Conservation (phyloP, 108 stramenopile species). For the Pseudonitzschia delicatissima region DNA sequence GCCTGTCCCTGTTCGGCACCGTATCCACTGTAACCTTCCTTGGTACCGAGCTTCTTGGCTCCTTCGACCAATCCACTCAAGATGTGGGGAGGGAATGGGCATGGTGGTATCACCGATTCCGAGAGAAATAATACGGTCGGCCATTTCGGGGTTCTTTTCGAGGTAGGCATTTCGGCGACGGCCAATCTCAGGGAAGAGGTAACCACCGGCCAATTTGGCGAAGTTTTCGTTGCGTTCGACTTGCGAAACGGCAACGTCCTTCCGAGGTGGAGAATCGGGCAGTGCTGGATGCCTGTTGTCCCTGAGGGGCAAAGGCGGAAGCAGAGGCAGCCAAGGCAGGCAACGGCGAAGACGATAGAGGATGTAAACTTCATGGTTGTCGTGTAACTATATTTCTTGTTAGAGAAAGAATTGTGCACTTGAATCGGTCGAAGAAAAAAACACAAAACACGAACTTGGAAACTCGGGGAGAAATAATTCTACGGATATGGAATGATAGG, state of each 20-base stretch:
- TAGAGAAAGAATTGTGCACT: too few relatives aligned
- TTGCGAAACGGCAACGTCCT: slow-evolving; percentile 20
- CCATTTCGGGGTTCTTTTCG: slow-evolving; percentile 90
- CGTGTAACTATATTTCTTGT: too few relatives aligned
- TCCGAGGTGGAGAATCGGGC: slow-evolving; percentile 25
- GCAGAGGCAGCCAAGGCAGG: slow-evolving; percentile 6
- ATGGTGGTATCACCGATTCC: slow-evolving; percentile 98
- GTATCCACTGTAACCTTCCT: slow-evolving; percentile 93
- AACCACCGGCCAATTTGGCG: slow-evolving; percentile 86
- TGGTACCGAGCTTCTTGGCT: slow-evolving; percentile 84
- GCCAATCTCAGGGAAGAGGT: slow-evolving; percentile 97
- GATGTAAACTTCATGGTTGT: slow-evolving; percentile 21
- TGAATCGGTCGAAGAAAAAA: too few relatives aligned
- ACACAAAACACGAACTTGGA: too few relatives aligned
- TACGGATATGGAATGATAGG: too few relatives aligned
- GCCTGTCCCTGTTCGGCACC: slow-evolving; percentile 94
- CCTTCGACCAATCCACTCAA: slow-evolving; percentile 84
- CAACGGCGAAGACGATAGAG: slow-evolving; percentile 16
- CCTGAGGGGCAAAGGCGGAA: slow-evolving; percentile 19
- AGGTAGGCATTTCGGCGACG: slow-evolving; percentile 91
- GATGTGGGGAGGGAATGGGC: slow-evolving; percentile 92
- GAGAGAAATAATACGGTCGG: slow-evolving; percentile 85
- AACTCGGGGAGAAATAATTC: too few relatives aligned
- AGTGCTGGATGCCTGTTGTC: slow-evolving; percentile 15
- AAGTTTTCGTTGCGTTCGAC: slow-evolving; percentile 89